These are phyloP conservation scores for Dictyostelium firmibasis DNA, from an alignment of 78 protist genomes.

Conservation along the genomic window DNA sequence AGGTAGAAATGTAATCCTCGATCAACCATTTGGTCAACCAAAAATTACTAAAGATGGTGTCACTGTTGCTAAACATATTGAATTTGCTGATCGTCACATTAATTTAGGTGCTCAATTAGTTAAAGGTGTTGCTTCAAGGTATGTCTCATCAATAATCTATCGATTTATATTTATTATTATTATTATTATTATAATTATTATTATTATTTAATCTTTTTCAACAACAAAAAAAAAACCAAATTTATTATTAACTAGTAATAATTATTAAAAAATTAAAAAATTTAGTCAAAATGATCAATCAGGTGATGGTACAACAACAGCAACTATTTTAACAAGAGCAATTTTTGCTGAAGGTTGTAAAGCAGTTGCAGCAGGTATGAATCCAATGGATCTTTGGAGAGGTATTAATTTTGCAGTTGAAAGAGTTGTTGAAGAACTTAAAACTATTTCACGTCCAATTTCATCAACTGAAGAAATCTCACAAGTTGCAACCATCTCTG, in stretches of 20 bases:
- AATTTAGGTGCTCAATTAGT: constrained; percentile 99
- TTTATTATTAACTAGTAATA: too few relatives aligned
- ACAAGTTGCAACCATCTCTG: constrained; percentile 99
- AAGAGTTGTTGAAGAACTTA: constrained; percentile 87
- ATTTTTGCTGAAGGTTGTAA: constrained; percentile 97
- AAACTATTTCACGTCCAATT: constrained; percentile 88
- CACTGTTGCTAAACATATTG: constrained; percentile 98
- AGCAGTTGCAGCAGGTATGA: constrained; percentile 98
- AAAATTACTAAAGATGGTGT: constrained; percentile 99
- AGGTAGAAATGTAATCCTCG: constrained; percentile 98
- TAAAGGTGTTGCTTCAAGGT: constrained; percentile 95
- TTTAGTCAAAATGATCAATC: constrained; percentile 96
- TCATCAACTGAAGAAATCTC: constrained; percentile 94
- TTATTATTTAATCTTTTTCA: too few relatives aligned
- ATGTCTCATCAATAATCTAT: background rate
- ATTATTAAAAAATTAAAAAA: too few relatives aligned
- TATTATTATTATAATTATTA: too few relatives aligned
- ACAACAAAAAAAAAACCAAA: too few relatives aligned
- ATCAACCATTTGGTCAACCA: constrained; percentile 97
- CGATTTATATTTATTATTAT: too few relatives aligned
- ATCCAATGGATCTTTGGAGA: constrained; percentile 98
- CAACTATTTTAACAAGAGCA: constrained; percentile 98
- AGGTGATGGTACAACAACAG: constrained; percentile 99
- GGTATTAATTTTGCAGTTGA: constrained; percentile 97
- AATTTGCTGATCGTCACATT: constrained; percentile 92